Percentiles rank a stretch among this genome's conserved stretches.
phyloP scores from a whole-genome alignment of 371 early-diverging fungal genomes.

The Apophysomyces ossiformis region DNA sequence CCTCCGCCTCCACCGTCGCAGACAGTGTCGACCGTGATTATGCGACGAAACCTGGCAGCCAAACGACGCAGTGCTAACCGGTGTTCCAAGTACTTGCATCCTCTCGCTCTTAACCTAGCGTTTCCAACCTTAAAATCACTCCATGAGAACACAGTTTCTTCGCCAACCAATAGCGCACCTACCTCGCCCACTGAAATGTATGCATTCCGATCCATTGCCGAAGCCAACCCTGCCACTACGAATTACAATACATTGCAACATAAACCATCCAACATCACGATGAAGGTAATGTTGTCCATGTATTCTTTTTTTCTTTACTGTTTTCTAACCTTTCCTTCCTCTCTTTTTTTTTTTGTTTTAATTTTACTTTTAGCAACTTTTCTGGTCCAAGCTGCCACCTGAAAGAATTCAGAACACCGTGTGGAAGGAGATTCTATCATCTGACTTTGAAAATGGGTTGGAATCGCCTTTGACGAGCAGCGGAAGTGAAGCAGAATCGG shows the following conservation, averaged over 20 bases:
- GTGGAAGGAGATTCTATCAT: conserved; percentile 56
- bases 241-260: neutral
- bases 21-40: neutral
- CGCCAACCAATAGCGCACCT: conserved; percentile 19
- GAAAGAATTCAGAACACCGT: conserved; percentile 60
- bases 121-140: conserved; percentile 46
- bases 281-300: conserved; percentile 20
- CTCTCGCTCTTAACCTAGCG: conserved; percentile 46
- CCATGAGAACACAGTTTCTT: conserved; percentile 35
- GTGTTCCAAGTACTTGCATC: conserved; percentile 45
- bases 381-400: conserved; percentile 64
- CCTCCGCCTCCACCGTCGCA: conserved; percentile 16
- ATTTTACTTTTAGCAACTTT: conserved; percentile 52
- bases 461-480: conserved; percentile 29
- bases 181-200: conserved; percentile 22
- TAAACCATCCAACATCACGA: conserved; percentile 26
- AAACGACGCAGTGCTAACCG: conserved; percentile 17
- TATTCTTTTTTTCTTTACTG: neutral
- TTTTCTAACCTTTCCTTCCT: neutral
- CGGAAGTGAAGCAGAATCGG: conserved; percentile 29
- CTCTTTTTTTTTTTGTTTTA: conserved; percentile 1
- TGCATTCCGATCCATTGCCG: neutral
- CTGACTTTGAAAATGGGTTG: conserved; percentile 27
- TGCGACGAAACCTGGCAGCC: conserved; percentile 2
- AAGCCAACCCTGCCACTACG: neutral